Base-by-base conservation (phyloP, 768 basidiomycete genomes). In the Leccinellum rugosiceps region DNA sequence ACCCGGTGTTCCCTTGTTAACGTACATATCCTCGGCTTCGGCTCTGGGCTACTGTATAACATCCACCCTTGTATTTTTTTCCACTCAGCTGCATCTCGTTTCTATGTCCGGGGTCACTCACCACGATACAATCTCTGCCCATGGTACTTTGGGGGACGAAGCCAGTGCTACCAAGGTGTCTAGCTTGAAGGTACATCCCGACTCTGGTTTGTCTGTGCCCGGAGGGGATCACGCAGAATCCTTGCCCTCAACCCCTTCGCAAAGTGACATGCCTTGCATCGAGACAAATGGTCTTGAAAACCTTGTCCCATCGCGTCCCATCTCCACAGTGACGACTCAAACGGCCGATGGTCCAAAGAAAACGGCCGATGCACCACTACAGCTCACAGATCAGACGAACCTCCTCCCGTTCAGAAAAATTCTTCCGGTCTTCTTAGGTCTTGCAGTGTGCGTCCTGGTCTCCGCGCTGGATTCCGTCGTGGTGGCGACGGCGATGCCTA, bases 361-460 rank as follows among this genome's bases (percentile, higher is more conserved):
- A 50, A 47, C 34, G 9, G 30, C 26, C 21, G 55, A 43, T 19
- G 35, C 25, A 25, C 49, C 56, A 3, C 19, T 68, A 43, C 54
- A 62, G 15, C 68, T 88, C 50, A 86, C 86, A 11, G 89, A 91
- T 74, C 88, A 91, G 69, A 90, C 88, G 4, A 90, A 91, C 65
- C 77, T 88, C 13, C 77, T 90, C 5, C 88, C 88, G 0, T 80
- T 83, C 67, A 79, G 75, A 56, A 84, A 85, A 68, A 75, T 90
- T 44, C 68, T 90, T 4, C 73, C 81, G 11, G 81, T 88, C 6
- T 87, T 89, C 63, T 65, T 77, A 1, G 82, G 87, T 6, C 76
- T 90, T 13, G 76, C 83, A 0, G 71, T 84, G 1, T 88, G 86
- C 47, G 78, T 84, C 11, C 75, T 85, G 46, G 82, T 86, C 47